Conservation (phyloP, 306 rosid species). For the Malus fusca region DNA sequence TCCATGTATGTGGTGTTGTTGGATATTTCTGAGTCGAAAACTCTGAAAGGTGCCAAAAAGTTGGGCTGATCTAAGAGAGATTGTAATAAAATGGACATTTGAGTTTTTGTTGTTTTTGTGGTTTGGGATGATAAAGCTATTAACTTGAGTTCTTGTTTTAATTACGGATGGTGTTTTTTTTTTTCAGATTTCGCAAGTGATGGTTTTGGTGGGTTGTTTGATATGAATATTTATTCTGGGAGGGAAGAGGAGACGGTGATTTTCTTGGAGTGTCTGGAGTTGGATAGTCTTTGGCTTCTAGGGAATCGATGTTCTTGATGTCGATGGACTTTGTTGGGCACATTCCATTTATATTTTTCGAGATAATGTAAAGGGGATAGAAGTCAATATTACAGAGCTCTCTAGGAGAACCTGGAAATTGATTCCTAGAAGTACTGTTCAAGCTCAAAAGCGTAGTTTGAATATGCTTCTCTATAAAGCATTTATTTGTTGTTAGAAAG, state of each 20-base stretch:
- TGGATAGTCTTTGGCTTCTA: not conserved
- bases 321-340: not conserved
- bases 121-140: not conserved
- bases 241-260: not conserved
- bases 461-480: too few species aligned
- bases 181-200: not conserved
- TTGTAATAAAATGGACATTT: constrained; percentile 34
- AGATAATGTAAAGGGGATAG: not conserved
- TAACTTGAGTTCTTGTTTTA: not conserved
- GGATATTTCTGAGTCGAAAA: constrained; percentile 3
- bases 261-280: constrained; percentile 35
- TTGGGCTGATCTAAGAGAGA: constrained; percentile 22
- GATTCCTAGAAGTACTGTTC: not conserved
- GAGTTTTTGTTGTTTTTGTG: not conserved
- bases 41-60: constrained; percentile 13
- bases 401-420: constrained; percentile 21
- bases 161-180: not conserved
- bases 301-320: not conserved
- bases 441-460: not conserved
- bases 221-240: constrained; percentile 3
- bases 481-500: too few species aligned
- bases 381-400: constrained; percentile 9
- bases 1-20: constrained; percentile 30
- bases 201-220: not conserved
- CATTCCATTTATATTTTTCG: not conserved